A percentile compares a stretch with the other conserved stretches of the same genome.
Evolutionary conservation across 192 early-diverging fungal species (phyloP).

Genomic region (Backusella tuberculispora): DNA sequence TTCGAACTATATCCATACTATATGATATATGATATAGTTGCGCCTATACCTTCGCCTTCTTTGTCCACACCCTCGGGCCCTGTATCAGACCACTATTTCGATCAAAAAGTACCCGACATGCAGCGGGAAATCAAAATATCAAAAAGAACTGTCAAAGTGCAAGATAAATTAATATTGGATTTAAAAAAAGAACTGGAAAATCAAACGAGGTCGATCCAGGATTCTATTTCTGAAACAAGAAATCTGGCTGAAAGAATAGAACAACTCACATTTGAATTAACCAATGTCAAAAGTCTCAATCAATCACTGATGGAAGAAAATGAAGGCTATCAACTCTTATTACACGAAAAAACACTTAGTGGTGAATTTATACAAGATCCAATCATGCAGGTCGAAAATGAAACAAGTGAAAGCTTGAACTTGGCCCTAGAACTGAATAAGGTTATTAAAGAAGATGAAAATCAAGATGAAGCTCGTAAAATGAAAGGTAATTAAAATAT

Average conservation of each 20-base stretch:
- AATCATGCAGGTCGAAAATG: constrained; percentile 45
- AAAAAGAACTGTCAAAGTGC: constrained; percentile 28
- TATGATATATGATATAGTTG: constrained; percentile 15
- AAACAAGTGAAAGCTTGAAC: constrained; percentile 19
- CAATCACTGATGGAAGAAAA: constrained; percentile 77
- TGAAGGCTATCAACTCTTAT: constrained; percentile 74
- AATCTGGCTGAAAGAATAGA: constrained; percentile 40
- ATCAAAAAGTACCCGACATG: background rate
- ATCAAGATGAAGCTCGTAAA: background rate
- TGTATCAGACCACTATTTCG: background rate
- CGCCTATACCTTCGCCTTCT: constrained; percentile 17
- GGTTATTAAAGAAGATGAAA: constrained; percentile 8
- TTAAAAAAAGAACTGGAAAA: constrained; percentile 43
- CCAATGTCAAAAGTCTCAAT: constrained; percentile 65
- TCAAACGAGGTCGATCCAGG: constrained; percentile 37
- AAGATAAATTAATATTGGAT: constrained; percentile 43
- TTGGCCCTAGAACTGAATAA: constrained; percentile 30
- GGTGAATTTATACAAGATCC: constrained; percentile 64
- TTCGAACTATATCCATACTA: background rate
- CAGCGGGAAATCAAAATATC: background rate
- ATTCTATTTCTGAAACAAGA: constrained; percentile 35
- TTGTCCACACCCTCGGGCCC: background rate
- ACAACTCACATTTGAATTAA: constrained; percentile 55
- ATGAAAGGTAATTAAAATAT: background rate
- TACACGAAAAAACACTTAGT: constrained; percentile 78